A percentile compares a stretch with the other conserved stretches of the same genome.
Evolutionary conservation across 2,329 filamentous ascomycete genomes (phyloP).

Genomic region (Fusarium longipes): DNA sequence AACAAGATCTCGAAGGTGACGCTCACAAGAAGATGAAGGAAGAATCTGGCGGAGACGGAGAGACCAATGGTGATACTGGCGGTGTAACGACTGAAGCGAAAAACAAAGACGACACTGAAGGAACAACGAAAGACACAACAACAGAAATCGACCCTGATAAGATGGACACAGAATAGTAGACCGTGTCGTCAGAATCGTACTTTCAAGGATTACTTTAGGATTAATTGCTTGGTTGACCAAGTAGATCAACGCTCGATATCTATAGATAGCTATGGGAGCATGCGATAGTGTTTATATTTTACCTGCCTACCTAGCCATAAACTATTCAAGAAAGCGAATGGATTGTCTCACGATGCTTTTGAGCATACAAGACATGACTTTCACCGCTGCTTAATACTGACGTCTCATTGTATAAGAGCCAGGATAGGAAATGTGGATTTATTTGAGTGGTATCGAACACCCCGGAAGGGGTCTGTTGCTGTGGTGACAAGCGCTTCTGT

Average conservation of each 20-base stretch:
- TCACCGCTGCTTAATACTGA: not conserved
- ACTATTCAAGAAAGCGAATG: not conserved
- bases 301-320: not conserved
- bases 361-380: conserved; percentile 8
- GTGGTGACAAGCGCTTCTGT: conserved; percentile 36
- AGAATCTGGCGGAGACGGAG: conserved; percentile 53
- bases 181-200: not conserved
- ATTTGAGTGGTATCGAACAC: not conserved
- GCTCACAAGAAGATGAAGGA: conserved; percentile 63
- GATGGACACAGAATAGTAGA: conserved; percentile 45
- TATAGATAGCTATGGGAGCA: not conserved
- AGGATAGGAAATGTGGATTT: not conserved
- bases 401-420: not conserved
- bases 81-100: conserved; percentile 5
- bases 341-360: conserved; percentile 18
- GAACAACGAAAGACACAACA: conserved; percentile 39
- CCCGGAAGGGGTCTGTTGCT: conserved; percentile 32
- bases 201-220: not conserved
- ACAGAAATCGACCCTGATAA: conserved; percentile 35
- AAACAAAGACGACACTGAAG: conserved; percentile 15
- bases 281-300: conserved; percentile 8
- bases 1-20: conserved; percentile 57
- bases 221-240: not conserved
- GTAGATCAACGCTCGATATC: not conserved
- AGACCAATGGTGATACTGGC: conserved; percentile 40